These are phyloP conservation scores for Rutstroemia sp. DNA, from an alignment of 2,329 filamentous ascomycete genomes.

Conservation along the genomic window DNA sequence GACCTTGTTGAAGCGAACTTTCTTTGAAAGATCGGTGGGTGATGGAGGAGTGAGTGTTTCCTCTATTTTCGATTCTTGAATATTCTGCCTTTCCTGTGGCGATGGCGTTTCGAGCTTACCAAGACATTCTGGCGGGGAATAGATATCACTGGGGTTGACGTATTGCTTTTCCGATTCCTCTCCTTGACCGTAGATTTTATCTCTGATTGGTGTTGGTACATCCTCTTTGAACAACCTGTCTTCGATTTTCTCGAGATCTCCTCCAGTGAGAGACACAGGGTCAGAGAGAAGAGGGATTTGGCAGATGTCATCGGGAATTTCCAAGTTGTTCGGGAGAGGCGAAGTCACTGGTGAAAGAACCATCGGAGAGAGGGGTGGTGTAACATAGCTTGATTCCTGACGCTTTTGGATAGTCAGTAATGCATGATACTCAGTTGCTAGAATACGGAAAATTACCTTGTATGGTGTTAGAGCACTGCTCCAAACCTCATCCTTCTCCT, in stretches of 20 bases:
- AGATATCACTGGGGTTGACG: conserved; percentile 62
- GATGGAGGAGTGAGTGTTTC: conserved; percentile 23
- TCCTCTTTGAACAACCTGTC: conserved; percentile 26
- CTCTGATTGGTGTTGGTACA: conserved; percentile 16
- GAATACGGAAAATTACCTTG: conserved; percentile 20
- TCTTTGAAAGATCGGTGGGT: conserved; percentile 11
- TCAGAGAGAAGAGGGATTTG: conserved; percentile 22
- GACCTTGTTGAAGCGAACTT: conserved; percentile 24
- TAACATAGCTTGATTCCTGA: conserved; percentile 11
- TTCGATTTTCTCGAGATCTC: conserved; percentile 23
- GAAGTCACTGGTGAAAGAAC: background rate
- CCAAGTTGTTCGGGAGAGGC: conserved; percentile 22
- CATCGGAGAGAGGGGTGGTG: conserved; percentile 26
- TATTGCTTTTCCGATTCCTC: conserved; percentile 34
- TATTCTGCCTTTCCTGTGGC: conserved; percentile 1
- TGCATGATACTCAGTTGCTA: too few relatives aligned
- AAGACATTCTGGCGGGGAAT: conserved; percentile 14
- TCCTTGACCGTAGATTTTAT: background rate
- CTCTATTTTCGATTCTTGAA: conserved; percentile 25
- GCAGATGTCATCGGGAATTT: conserved; percentile 9
- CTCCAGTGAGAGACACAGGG: conserved; percentile 17
- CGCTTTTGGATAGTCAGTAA: conserved; percentile 13
- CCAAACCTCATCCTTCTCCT: conserved; percentile 21
- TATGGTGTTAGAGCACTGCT: conserved; percentile 16
- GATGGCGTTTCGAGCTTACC: conserved; percentile 6